A percentile compares a stretch with the other conserved stretches of the same genome.
Conservation (phyloP, 352 stramenopile species). For the Plasmopara muralis region DNA sequence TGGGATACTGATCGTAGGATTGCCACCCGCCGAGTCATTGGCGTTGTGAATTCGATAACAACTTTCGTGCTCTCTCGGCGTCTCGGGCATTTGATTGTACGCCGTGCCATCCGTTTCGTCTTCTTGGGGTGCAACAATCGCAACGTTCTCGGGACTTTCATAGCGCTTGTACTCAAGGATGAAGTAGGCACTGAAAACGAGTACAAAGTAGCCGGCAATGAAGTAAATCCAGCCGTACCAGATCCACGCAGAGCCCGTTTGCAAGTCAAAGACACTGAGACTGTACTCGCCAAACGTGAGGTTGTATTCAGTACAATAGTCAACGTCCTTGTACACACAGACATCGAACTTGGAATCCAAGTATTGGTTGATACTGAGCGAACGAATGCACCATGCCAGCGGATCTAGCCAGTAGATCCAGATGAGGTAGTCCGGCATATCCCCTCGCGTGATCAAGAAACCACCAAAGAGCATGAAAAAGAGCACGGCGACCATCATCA, state of each 20-base stretch:
- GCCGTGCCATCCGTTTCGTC: slow-evolving; percentile 6
- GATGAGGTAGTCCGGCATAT: slow-evolving; percentile 55
- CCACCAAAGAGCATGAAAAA: slow-evolving; percentile 68
- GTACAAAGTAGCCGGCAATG: slow-evolving; percentile 17
- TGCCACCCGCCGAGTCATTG: slow-evolving; percentile 8
- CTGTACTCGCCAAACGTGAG: slow-evolving; percentile 34
- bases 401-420: slow-evolving; percentile 81
- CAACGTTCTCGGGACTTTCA: slow-evolving; percentile 22
- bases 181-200: slow-evolving; percentile 25
- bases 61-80: slow-evolving; percentile 14
- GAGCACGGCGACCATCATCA: slow-evolving; percentile 53
- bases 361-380: slow-evolving; percentile 59
- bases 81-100: slow-evolving; percentile 18
- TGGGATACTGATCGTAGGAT: slow-evolving; percentile 15
- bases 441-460: slow-evolving; percentile 49
- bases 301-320: slow-evolving; percentile 42
- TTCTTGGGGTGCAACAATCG: slow-evolving; percentile 17
- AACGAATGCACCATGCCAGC: slow-evolving; percentile 55
- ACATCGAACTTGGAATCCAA: slow-evolving; percentile 30
- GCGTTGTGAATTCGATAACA: slow-evolving; percentile 13
- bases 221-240: slow-evolving; percentile 52
- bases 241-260: slow-evolving; percentile 41
- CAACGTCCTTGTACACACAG: slow-evolving; percentile 36
- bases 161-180: slow-evolving; percentile 11
- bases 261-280: slow-evolving; percentile 43